Evolutionary conservation across 306 rosid species (phyloP), one percentile per base, ranked within the genome.

Genomic region (Echinosophora koreensis): DNA sequence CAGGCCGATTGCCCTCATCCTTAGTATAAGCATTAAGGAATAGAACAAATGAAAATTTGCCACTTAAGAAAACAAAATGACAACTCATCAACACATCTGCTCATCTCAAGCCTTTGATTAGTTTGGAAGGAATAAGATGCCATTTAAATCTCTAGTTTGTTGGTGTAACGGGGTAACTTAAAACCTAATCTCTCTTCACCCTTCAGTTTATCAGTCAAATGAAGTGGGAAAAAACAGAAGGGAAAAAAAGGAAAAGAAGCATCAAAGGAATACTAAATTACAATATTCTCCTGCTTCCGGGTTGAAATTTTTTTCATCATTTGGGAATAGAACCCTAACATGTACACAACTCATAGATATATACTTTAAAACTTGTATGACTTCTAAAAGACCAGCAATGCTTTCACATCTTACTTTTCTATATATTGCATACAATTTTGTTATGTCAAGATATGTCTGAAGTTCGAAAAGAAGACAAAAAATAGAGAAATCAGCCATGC

Each of bases 51-150:
- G n/a, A n/a, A n/a, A n/a, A n/a, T n/a, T n/a, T n/a, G n/a, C n/a
- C n/a, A n/a, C n/a, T n/a, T n/a, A n/a, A n/a, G n/a, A n/a, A n/a
- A n/a, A n/a, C n/a, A n/a, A n/a, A n/a, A n/a, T n/a, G n/a, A n/a
- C n/a, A n/a, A n/a, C n/a, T n/a, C n/a, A n/a, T n/a, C n/a, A n/a
- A n/a, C n/a, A n/a, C n/a, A n/a, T n/a, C n/a, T n/a, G n/a, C n/a
- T n/a, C n/a, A n/a, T n/a, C n/a, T n/a, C n/a, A n/a, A n/a, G n/a
- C n/a, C n/a, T n/a, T n/a, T n/a, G n/a, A n/a, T n/a, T n/a, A n/a
- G n/a, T n/a, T n/a, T n/a, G n/a, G n/a, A n/a, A 71, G 42, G 80
- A 69, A 80, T 66, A 60, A 71, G 15, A 62, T 77, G 69, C 63
- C 38, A 54, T n/a, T 56, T n/a, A 50, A 66, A 35, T n/a, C 60